Evolutionary conservation across 2,329 filamentous ascomycete species (phyloP).

Genomic region (Beauveria sp.): DNA sequence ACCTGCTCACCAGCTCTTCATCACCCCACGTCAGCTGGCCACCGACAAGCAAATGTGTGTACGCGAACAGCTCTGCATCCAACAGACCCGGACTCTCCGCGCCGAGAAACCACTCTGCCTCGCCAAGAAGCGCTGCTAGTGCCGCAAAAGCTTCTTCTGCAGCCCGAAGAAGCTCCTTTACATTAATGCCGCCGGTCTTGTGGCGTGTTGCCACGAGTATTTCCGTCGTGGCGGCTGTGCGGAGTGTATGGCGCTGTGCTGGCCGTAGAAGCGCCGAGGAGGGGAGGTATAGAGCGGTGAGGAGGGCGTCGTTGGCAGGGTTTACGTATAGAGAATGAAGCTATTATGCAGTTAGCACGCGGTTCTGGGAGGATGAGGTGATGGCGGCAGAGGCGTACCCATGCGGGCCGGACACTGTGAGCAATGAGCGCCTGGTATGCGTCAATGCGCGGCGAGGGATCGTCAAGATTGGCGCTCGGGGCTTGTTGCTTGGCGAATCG

Average conservation of each 20-base stretch:
- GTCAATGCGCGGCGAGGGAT: slow-evolving; percentile 52
- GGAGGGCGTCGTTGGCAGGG: slow-evolving; percentile 58
- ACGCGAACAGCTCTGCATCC: slow-evolving; percentile 85
- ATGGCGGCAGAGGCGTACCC: slow-evolving; percentile 45
- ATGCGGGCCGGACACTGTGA: slow-evolving; percentile 72
- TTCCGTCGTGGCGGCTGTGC: slow-evolving; percentile 64
- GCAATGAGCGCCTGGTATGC: slow-evolving; percentile 75
- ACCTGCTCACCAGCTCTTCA: slow-evolving; percentile 46
- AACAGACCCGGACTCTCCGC: slow-evolving; percentile 58
- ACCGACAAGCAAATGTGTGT: slow-evolving; percentile 73
- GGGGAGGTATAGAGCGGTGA: slow-evolving; percentile 65
- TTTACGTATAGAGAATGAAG: slow-evolving; percentile 78
- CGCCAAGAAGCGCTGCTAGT: slow-evolving; percentile 34
- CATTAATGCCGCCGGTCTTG: slow-evolving; percentile 22
- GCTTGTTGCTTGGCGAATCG: slow-evolving; percentile 54
- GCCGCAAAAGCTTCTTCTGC: slow-evolving; percentile 39
- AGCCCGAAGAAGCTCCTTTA: slow-evolving; percentile 32
- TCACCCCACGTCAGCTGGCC: slow-evolving; percentile 57
- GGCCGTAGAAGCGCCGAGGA: slow-evolving; percentile 55
- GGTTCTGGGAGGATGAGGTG: neutral
- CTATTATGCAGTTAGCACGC: slow-evolving; percentile 27
- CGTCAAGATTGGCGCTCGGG: slow-evolving; percentile 30
- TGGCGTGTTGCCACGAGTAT: slow-evolving; percentile 55
- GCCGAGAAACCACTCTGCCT: slow-evolving; percentile 43
- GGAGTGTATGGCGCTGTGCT: slow-evolving; percentile 58